Evolutionary conservation across 2,329 filamentous ascomycete species (phyloP).

Genomic region (Ophiostoma perfectum): DNA sequence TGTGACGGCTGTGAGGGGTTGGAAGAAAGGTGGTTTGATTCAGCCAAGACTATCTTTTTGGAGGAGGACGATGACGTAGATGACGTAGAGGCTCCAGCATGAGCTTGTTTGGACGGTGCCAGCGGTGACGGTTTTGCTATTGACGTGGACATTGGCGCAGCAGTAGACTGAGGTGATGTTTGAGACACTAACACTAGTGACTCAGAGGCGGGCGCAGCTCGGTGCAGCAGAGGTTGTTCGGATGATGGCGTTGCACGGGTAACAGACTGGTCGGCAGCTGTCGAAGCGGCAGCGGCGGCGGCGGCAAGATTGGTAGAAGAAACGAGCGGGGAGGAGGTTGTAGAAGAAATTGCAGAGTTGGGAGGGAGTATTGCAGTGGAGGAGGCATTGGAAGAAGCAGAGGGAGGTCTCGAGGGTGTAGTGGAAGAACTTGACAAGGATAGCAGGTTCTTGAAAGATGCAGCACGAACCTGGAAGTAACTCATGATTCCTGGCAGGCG

Average conservation of each 20-base stretch:
- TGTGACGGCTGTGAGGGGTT: neutral
- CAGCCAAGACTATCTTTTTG: neutral
- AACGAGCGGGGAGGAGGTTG: constrained; percentile 31
- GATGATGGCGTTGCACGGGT: neutral
- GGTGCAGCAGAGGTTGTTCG: neutral
- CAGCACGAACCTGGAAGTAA: constrained; percentile 99
- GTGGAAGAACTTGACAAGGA: constrained; percentile 34
- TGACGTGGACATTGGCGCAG: neutral
- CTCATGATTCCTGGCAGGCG: constrained; percentile 92
- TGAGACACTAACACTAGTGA: constrained; percentile 3
- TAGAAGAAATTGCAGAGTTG: constrained; percentile 24
- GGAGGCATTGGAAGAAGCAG: constrained; percentile 25
- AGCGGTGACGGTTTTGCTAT: too few relatives aligned
- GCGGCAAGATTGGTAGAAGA: constrained; percentile 13
- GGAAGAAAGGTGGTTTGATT: neutral
- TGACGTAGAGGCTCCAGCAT: neutral
- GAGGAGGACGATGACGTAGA: constrained; percentile 7
- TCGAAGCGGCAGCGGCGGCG: neutral
- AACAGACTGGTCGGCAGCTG: neutral
- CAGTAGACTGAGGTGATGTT: neutral
- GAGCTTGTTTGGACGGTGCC: neutral
- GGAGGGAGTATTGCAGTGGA: constrained; percentile 25
- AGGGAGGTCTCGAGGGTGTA: constrained; percentile 36
- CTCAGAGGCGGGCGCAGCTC: neutral
- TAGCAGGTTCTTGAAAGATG: constrained; percentile 55